Conservation (phyloP, 495 filamentous ascomycete genomes). For the Pyrenula massariospora region DNA sequence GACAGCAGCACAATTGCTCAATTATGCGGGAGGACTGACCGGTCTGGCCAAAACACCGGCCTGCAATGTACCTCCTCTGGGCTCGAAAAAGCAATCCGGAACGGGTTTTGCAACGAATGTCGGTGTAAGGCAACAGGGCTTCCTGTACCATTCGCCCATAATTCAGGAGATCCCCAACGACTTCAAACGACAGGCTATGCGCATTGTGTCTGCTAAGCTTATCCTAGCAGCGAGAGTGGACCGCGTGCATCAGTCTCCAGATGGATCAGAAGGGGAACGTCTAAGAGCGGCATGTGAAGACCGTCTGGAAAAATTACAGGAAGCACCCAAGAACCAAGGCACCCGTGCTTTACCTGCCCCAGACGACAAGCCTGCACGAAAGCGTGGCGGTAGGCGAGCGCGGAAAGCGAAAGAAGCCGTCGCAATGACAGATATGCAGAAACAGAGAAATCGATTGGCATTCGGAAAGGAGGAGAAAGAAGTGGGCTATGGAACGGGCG, state of each 20-base stretch:
- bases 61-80: conserved; percentile 83
- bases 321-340: conserved; percentile 86
- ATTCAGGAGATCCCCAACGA: conserved; percentile 74
- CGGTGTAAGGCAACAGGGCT: conserved; percentile 84
- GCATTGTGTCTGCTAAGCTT: conserved; percentile 87
- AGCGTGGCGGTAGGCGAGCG: conserved; percentile 83
- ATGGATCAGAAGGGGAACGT: conserved; percentile 77
- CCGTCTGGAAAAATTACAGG: conserved; percentile 85
- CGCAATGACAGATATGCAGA: conserved; percentile 93
- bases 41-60: conserved; percentile 85
- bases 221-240: conserved; percentile 85
- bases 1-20: conserved; percentile 94
- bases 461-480: conserved; percentile 96
- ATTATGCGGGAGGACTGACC: conserved; percentile 77
- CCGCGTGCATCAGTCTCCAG: conserved; percentile 66
- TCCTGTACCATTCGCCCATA: conserved; percentile 82
- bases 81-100: conserved; percentile 72
- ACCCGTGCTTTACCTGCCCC: conserved; percentile 81
- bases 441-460: conserved; percentile 90
- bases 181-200: conserved; percentile 87
- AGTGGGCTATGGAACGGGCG: conserved; percentile 81
- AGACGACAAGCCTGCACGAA: conserved; percentile 88
- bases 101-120: conserved; percentile 89
- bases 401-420: conserved; percentile 94
- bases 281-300: conserved; percentile 72